A percentile compares a stretch with the other conserved stretches of the same genome.
These are phyloP conservation scores for Podospora conica DNA, from an alignment of 495 filamentous ascomycete genomes.

Conservation along the genomic window DNA sequence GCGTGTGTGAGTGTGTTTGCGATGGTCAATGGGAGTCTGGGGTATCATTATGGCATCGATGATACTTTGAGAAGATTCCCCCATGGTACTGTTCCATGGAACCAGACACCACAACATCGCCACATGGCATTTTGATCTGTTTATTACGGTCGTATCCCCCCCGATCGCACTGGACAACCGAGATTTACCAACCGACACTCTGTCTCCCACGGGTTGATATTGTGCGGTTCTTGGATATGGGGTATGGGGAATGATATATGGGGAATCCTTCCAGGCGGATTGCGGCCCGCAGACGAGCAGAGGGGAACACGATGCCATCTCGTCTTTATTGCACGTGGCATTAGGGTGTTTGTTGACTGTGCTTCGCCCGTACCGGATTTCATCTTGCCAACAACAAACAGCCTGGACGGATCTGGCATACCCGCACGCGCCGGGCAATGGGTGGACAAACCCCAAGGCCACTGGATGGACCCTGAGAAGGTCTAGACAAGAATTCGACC, in stretches of 20 bases:
- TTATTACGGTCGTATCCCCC: neutral
- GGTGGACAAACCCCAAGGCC: neutral
- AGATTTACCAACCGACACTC: neutral
- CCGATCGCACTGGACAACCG: neutral
- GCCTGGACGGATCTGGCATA: neutral
- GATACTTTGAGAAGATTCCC: neutral
- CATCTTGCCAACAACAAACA: neutral
- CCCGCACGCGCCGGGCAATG: neutral
- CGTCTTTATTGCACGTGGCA: neutral
- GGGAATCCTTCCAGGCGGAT: neutral
- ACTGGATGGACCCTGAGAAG: neutral
- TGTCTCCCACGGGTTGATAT: neutral
- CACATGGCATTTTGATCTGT: neutral
- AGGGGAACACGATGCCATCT: neutral
- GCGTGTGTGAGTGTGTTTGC: neutral
- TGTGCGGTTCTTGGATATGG: neutral
- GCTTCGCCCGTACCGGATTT: neutral
- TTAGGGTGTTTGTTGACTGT: neutral
- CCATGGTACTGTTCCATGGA: neutral
- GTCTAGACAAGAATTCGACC: neutral
- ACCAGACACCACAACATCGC: neutral
- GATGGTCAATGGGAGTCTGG: neutral
- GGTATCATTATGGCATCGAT: neutral
- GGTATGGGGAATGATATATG: neutral
- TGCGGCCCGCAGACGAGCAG: neutral